Conservation (phyloP, 305 asterid species). For the Andrographis paniculata region DNA sequence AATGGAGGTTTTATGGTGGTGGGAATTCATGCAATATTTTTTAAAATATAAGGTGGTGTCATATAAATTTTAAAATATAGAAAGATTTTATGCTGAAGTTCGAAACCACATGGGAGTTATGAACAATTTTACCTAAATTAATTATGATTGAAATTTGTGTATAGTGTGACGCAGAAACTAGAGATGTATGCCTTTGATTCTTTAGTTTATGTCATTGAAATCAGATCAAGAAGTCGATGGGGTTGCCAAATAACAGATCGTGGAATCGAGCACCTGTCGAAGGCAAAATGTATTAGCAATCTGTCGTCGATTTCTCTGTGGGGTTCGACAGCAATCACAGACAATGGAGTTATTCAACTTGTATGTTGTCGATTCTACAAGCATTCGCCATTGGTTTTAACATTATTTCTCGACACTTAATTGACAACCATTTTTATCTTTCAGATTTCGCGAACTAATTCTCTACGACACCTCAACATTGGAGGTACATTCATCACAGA, state of each 20-base stretch:
- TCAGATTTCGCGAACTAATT: slow-evolving; percentile 65
- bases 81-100: too few relatives aligned
- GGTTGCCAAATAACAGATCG: slow-evolving; percentile 84
- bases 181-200: slow-evolving; percentile 1
- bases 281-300: slow-evolving; percentile 64
- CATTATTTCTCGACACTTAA: background rate
- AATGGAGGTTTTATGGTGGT: too few relatives aligned
- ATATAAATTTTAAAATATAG: too few relatives aligned
- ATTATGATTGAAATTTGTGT: too few relatives aligned
- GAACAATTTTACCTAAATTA: too few relatives aligned
- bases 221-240: slow-evolving; percentile 90
- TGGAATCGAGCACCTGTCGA: slow-evolving; percentile 60
- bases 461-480: slow-evolving; percentile 70
- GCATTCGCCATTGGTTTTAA: too few relatives aligned
- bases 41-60: too few relatives aligned
- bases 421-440: slow-evolving; percentile 4
- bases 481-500: slow-evolving; percentile 93
- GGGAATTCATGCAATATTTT: too few relatives aligned
- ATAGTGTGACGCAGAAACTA: background rate
- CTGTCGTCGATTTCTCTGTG: slow-evolving; percentile 75
- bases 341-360: slow-evolving; percentile 68
- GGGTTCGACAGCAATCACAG: slow-evolving; percentile 83
- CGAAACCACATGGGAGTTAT: too few relatives aligned
- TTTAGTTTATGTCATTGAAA: slow-evolving; percentile 2
- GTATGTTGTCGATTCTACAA: slow-evolving; percentile 23